Percentiles rank a stretch among this genome's conserved stretches.
These are phyloP conservation scores for Xylaria hypoxylon DNA, from an alignment of 2,329 filamentous ascomycete species.

Conservation along the genomic window DNA sequence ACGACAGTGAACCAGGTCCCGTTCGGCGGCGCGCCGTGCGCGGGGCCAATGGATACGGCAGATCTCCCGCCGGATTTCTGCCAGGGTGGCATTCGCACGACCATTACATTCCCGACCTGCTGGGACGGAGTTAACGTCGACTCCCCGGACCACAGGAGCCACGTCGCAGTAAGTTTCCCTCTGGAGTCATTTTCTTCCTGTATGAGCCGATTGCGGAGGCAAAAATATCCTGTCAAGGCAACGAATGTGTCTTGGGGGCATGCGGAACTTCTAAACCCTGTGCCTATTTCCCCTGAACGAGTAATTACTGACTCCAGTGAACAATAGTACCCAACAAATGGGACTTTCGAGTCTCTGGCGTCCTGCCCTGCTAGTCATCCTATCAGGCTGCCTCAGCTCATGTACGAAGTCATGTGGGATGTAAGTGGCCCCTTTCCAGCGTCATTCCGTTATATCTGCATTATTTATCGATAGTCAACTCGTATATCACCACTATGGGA, in stretches of 20 bases:
- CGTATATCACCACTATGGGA: not conserved
- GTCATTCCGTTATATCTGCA: not conserved
- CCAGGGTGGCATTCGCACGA: slow-evolving; percentile 46
- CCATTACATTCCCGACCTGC: slow-evolving; percentile 47
- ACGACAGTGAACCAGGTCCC: slow-evolving; percentile 46
- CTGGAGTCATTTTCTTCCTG: too few relatives aligned
- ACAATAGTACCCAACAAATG: slow-evolving; percentile 44
- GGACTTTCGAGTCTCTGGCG: slow-evolving; percentile 44
- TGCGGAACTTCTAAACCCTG: too few relatives aligned
- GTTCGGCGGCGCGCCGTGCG: slow-evolving; percentile 48
- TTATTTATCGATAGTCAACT: not conserved
- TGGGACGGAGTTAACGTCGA: slow-evolving; percentile 52
- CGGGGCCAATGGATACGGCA: slow-evolving; percentile 42
- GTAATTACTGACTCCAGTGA: too few relatives aligned
- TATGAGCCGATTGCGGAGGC: too few relatives aligned
- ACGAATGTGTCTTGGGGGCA: too few relatives aligned
- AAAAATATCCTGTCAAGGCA: too few relatives aligned
- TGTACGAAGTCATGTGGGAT: slow-evolving; percentile 58
- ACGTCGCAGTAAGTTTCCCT: too few relatives aligned
- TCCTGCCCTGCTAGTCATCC: slow-evolving; percentile 47
- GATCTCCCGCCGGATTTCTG: slow-evolving; percentile 42
- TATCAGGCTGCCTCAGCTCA: slow-evolving; percentile 52
- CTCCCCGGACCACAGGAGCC: slow-evolving; percentile 49
- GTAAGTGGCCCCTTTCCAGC: slow-evolving; percentile 41
- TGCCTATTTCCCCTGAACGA: too few relatives aligned